These are phyloP conservation scores for Escallonia rubra DNA, from an alignment of 129 eudicot genomes.

Conservation along the genomic window DNA sequence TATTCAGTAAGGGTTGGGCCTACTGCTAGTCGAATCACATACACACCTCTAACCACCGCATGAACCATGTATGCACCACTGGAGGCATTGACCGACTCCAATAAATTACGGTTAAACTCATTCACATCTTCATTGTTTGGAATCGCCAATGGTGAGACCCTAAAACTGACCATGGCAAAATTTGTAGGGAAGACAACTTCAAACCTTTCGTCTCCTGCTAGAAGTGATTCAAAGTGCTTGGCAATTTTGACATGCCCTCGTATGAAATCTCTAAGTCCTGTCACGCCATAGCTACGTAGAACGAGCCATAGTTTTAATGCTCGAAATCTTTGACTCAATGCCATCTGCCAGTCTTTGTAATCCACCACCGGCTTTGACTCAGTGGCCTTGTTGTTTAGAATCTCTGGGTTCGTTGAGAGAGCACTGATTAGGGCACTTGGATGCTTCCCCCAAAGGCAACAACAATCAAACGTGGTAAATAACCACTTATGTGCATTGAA, in stretches of 20 bases:
- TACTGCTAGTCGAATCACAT: conserved; percentile 19
- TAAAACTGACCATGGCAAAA: conserved; percentile 30
- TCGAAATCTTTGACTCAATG: not conserved
- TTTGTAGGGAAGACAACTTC: conserved; percentile 28
- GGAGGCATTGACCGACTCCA: conserved; percentile 22
- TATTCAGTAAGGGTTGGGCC: conserved; percentile 29
- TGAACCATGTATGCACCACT: conserved; percentile 32
- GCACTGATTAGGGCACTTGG: conserved; percentile 9
- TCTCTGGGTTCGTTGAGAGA: conserved; percentile 23
- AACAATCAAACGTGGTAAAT: conserved; percentile 19
- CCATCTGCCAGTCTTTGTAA: conserved; percentile 38
- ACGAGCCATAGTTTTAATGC: conserved; percentile 4
- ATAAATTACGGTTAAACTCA: conserved; percentile 16
- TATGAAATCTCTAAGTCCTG: conserved; percentile 1
- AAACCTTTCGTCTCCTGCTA: conserved; percentile 15
- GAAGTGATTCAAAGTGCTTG: conserved; percentile 16
- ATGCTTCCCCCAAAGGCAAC: conserved; percentile 30
- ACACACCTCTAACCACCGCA: conserved; percentile 25
- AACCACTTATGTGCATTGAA: conserved; percentile 36
- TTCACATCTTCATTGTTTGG: not conserved
- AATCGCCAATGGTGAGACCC: conserved; percentile 4
- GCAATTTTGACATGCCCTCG: conserved; percentile 23
- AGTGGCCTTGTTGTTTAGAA: conserved; percentile 10
- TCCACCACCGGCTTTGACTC: conserved; percentile 20
- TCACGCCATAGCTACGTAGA: conserved; percentile 22